Evolutionary conservation across 495 filamentous ascomycete genomes (phyloP).

Genomic region (Pseudevernia furfuracea): DNA sequence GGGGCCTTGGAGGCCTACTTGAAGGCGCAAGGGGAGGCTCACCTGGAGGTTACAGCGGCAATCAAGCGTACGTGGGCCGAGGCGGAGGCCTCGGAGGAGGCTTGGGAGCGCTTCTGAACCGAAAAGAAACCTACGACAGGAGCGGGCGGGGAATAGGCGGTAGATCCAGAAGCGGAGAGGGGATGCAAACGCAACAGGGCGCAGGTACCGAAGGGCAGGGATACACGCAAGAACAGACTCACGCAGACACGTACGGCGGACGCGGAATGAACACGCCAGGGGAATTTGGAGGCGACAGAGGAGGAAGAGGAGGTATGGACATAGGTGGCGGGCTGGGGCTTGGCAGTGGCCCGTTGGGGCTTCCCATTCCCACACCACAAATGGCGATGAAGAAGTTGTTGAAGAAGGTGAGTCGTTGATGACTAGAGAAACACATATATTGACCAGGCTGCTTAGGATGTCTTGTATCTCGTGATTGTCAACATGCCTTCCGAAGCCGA

Average conservation of each 20-base stretch:
- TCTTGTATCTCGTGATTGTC: conserved; percentile 46
- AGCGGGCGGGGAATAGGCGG: no score
- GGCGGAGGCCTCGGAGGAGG: no score
- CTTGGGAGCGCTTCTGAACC: no score
- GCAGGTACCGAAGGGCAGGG: no score
- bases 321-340: neutral
- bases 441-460: conserved; percentile 29
- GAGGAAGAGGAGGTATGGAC: neutral
- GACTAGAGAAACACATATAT: neutral
- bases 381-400: conserved; percentile 22
- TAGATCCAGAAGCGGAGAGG: no score
- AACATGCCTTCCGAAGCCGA: conserved; percentile 45
- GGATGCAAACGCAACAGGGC: no score
- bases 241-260: no score
- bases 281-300: neutral
- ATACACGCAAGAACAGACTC: no score
- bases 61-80: neutral
- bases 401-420: conserved; percentile 26
- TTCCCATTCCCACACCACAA: neutral
- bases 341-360: neutral
- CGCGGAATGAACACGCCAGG: neutral
- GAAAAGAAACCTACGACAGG: no score
- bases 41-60: no score
- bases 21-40: no score
- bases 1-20: neutral